A percentile compares a stretch with the other conserved stretches of the same genome.
phyloP scores from a whole-genome alignment of 495 filamentous ascomycete genomes.

The Pyrenopolyporus hunteri region DNA sequence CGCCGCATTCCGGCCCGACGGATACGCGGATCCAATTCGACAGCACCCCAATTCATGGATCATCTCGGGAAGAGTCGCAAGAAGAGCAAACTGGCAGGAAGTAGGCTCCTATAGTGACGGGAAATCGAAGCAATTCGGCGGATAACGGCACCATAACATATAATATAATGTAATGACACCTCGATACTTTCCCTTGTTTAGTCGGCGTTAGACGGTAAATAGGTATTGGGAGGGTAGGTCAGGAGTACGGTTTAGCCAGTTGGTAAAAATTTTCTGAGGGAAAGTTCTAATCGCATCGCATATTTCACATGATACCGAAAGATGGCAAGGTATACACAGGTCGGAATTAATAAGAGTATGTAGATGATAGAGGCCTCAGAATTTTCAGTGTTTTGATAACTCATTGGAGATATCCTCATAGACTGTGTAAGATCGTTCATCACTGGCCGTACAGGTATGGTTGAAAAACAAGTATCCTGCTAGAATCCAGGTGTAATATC shows the following conservation, averaged over 20 bases:
- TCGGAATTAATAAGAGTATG: constrained; percentile 12
- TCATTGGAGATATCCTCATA: constrained; percentile 44
- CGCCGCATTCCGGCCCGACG: constrained; percentile 10
- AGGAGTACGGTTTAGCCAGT: not conserved
- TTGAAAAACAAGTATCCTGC: not conserved
- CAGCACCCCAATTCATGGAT: not conserved
- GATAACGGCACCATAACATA: not conserved
- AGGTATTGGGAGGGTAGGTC: not conserved
- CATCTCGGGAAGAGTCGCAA: constrained; percentile 18
- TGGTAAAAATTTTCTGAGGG: constrained; percentile 4
- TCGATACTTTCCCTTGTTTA: not conserved
- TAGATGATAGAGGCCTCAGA: constrained; percentile 41
- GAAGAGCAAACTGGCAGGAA: not conserved
- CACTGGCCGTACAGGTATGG: constrained; percentile 33
- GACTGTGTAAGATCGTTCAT: constrained; percentile 42
- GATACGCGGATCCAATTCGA: constrained; percentile 17
- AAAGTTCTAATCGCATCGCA: not conserved
- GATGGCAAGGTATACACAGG: not conserved
- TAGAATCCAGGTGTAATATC: not conserved
- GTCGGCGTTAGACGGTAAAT: constrained; percentile 3
- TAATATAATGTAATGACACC: constrained; percentile 27
- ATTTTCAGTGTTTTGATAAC: constrained; percentile 45
- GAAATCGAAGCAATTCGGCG: not conserved
- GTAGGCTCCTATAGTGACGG: not conserved
- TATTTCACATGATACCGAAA: not conserved